phyloP scores from a whole-genome alignment of 2,329 filamentous ascomycete species.

The Colletotrichum sp. region DNA sequence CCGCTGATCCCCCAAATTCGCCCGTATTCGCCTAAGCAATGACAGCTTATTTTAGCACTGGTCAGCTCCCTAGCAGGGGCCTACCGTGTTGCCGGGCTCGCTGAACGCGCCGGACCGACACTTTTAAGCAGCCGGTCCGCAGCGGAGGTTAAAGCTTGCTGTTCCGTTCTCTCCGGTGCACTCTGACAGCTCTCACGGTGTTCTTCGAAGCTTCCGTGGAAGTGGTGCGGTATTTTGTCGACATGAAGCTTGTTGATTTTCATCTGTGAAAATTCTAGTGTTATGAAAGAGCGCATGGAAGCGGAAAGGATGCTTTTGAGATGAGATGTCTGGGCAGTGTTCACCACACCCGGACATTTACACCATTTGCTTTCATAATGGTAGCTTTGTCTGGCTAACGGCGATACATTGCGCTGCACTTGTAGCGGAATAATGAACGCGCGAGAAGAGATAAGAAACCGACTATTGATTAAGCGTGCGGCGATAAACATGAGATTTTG shows the following conservation, averaged over 20 bases:
- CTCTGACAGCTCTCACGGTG: neutral
- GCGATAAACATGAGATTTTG: neutral
- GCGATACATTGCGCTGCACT: rapidly evolving
- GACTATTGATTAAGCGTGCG: neutral
- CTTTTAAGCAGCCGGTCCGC: neutral
- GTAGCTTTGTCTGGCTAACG: rapidly evolving
- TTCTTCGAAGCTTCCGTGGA: neutral
- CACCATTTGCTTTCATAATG: neutral
- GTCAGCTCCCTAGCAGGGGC: neutral
- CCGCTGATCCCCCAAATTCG: neutral
- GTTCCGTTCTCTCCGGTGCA: neutral
- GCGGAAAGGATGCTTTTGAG: neutral
- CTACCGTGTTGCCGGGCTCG: neutral
- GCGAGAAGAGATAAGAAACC: neutral
- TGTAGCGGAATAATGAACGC: rapidly evolving
- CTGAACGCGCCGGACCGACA: neutral
- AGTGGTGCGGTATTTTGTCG: rapidly evolving
- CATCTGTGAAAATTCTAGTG: neutral
- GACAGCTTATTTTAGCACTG: neutral
- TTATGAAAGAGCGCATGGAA: neutral
- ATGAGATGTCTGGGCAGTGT: neutral
- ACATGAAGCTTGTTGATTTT: neutral
- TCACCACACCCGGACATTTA: neutral
- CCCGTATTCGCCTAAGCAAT: neutral
- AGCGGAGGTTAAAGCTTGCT: neutral